Percentiles rank a stretch among this genome's conserved stretches.
Conservation (phyloP, 202 grass and related monocot genomes). For the Schoenoplectus triqueter region DNA sequence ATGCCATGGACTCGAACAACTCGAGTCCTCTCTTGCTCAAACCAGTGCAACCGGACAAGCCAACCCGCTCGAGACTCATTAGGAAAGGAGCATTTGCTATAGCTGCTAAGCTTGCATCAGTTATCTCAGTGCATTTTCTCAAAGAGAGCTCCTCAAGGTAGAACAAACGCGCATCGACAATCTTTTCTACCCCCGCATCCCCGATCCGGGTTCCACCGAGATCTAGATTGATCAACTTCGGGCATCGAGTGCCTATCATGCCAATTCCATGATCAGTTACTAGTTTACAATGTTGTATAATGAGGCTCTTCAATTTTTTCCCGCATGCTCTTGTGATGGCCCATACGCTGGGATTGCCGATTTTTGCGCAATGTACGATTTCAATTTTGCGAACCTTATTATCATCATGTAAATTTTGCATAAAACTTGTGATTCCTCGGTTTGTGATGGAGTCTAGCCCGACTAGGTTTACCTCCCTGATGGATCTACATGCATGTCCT, state of each 20-base stretch:
- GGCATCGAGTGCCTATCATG: slow-evolving; percentile 24
- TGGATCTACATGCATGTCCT: background rate
- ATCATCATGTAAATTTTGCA: background rate
- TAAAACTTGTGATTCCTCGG: background rate
- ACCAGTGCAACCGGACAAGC: slow-evolving; percentile 1
- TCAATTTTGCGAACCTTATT: background rate
- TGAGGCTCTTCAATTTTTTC: slow-evolving; percentile 21
- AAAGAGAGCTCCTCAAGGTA: slow-evolving; percentile 15
- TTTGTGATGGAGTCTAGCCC: slow-evolving; percentile 2
- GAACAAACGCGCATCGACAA: background rate
- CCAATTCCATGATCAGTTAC: slow-evolving; percentile 21
- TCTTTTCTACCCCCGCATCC: slow-evolving; percentile 27
- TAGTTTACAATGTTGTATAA: slow-evolving; percentile 5
- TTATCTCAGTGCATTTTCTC: slow-evolving; percentile 9
- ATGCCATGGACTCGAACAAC: background rate
- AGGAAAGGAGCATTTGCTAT: slow-evolving; percentile 27
- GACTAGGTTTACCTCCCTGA: slow-evolving; percentile 1
- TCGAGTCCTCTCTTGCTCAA: slow-evolving; percentile 14
- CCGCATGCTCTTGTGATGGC: slow-evolving; percentile 36
- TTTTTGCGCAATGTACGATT: slow-evolving; percentile 5
- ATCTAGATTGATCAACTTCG: slow-evolving; percentile 27
- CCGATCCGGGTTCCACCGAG: slow-evolving; percentile 27
- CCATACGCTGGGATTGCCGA: slow-evolving; percentile 33
- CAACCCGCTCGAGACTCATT: background rate
- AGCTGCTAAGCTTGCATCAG: slow-evolving; percentile 26